Evolutionary conservation across 164 flowering plant genomes (phyloP).

Genomic region (Echeveria elegans): DNA sequence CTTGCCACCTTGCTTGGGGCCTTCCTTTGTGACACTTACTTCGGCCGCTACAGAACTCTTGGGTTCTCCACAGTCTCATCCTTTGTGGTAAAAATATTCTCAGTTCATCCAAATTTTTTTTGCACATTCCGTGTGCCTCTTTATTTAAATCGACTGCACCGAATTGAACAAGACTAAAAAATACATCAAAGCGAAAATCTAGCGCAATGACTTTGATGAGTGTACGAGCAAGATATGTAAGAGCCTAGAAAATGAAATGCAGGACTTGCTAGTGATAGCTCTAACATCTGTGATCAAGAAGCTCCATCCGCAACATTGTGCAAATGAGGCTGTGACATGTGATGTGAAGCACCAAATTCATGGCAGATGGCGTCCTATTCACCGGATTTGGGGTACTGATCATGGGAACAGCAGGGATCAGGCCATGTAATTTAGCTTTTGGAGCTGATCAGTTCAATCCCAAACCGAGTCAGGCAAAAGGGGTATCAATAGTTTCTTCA

Average conservation of each 20-base stretch:
- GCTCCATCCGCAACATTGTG: slow-evolving; percentile 37
- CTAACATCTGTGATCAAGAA: slow-evolving; percentile 43
- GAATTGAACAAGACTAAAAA: not conserved
- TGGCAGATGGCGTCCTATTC: slow-evolving; percentile 34
- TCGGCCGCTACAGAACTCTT: slow-evolving; percentile 59
- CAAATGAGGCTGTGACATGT: slow-evolving; percentile 17
- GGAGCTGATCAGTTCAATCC: slow-evolving; percentile 71
- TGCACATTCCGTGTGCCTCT: not conserved
- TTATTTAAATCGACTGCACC: not conserved
- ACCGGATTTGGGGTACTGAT: slow-evolving; percentile 22
- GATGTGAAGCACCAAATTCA: slow-evolving; percentile 32
- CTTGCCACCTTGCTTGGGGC: slow-evolving; percentile 59
- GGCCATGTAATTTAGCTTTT: slow-evolving; percentile 37
- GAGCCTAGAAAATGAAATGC: not conserved
- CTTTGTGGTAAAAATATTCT: slow-evolving; percentile 34
- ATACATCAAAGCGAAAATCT: too few relatives aligned
- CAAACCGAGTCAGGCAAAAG: slow-evolving; percentile 35
- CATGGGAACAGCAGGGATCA: slow-evolving; percentile 10
- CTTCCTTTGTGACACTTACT: slow-evolving; percentile 52
- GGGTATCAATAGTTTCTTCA: slow-evolving; percentile 63
- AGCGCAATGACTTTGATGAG: too few relatives aligned
- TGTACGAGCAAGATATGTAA: not conserved
- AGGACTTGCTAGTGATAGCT: slow-evolving; percentile 47
- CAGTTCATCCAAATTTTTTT: not conserved
- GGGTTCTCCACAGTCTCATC: slow-evolving; percentile 42